Base-by-base conservation (phyloP, 495 filamentous ascomycete genomes). In the Penicillium coprophilum region DNA sequence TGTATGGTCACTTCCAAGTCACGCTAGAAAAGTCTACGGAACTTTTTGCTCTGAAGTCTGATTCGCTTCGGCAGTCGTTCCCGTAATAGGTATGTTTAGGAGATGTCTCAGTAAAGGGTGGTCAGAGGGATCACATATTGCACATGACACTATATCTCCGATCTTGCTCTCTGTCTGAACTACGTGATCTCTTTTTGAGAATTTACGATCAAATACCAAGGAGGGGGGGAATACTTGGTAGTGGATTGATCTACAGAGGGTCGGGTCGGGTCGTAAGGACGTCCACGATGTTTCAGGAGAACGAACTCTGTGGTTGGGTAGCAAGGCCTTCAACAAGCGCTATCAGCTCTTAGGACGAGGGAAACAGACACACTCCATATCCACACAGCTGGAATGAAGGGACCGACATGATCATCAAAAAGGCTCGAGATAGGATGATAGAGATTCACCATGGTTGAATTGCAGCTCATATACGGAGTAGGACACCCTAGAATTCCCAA, bases 1-100 rank as follows among this genome's bases (percentile, higher is more conserved):
- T 23, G 52, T 46, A 46, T 46, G 24, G 51, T 23, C 19, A 17
- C 39, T 46, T 45, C 10, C 20, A 12, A 30, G 11, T 36, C 28
- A 34, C 43, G 52, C 52, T 54, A 54, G 43, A 54, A 54, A 38
- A 46, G 39, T 41, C 49, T 43, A 46, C 41, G 41, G 41, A 46
- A 36, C 5, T 13, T 46, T 34, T 19, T 28, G 50, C 20, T 12
- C 15, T 38, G 15, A 19, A 43, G 2, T 43, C 31, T 21, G 52
- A 27, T 27, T 19, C 32, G 32, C 32, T 40, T 20, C 27, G 28
- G 38, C 23, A 11, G 10, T n/a, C 30, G 34, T 21, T 38, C 40
- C 40, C 20, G 32, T 27, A 20, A 46, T 20, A 38, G 6, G 34
- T 17, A 36, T 36, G 5, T 5, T 36, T 36, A 13, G 6, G 13